phyloP scores from a whole-genome alignment of 352 stramenopile genomes.

The Globisporangium nunn region DNA sequence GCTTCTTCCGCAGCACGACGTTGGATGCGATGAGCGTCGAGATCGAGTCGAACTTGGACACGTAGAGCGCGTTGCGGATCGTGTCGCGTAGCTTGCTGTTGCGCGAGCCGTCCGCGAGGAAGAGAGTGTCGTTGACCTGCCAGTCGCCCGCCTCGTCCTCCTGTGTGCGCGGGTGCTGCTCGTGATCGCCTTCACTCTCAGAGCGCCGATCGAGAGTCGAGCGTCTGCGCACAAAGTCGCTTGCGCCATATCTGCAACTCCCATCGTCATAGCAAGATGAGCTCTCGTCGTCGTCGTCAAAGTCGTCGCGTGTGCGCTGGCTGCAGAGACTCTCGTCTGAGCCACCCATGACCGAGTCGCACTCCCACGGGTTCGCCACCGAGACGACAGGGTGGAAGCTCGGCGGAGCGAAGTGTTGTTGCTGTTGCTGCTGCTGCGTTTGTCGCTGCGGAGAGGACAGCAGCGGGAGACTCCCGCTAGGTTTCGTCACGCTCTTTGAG shows the following conservation, averaged over 20 bases:
- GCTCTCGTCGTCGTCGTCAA: constrained; percentile 10
- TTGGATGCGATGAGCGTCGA: constrained; percentile 81
- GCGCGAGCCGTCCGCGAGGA: constrained; percentile 80
- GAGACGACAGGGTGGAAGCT: constrained; percentile 18
- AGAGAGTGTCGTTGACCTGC: constrained; percentile 73
- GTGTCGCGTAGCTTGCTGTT: constrained; percentile 84
- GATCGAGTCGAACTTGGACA: constrained; percentile 89
- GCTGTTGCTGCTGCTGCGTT: constrained; percentile 4
- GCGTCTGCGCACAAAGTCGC: constrained; percentile 4
- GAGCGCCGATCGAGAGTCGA: constrained; percentile 8
- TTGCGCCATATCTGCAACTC: background rate
- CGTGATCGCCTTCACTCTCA: constrained; percentile 10
- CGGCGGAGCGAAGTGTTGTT: background rate
- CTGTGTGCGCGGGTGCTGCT: background rate
- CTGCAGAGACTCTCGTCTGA: constrained; percentile 43
- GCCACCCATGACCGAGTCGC: constrained; percentile 40
- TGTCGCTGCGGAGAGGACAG: constrained; percentile 8
- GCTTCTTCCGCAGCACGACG: constrained; percentile 54
- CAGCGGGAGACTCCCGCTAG: constrained; percentile 16
- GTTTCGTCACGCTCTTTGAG: background rate
- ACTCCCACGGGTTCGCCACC: constrained; percentile 46
- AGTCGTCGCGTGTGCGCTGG: constrained; percentile 27
- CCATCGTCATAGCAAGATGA: background rate
- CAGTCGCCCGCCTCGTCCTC: constrained; percentile 34
- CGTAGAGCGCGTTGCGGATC: constrained; percentile 65